These are phyloP conservation scores for Saturnispora kantuleensis DNA, from an alignment of 805 yeast species.

Conservation along the genomic window DNA sequence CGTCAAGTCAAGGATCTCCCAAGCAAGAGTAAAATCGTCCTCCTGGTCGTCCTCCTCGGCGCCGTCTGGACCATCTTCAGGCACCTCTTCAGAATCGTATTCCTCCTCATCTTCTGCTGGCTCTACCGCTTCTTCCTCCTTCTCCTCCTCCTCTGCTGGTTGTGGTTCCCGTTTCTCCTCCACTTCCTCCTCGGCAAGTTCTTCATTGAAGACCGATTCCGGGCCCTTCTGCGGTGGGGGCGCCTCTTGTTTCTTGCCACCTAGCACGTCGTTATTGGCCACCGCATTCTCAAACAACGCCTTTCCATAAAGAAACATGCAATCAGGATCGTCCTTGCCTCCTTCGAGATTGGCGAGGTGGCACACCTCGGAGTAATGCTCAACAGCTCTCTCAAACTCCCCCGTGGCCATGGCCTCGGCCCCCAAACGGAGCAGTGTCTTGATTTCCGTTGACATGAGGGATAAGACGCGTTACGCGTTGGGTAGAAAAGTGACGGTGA, in stretches of 20 bases:
- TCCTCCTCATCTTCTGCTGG: constrained; percentile 25
- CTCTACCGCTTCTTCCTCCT: constrained; percentile 21
- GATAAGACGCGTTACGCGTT: constrained; percentile 1
- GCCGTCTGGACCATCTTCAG: constrained; percentile 17
- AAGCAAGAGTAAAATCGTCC: constrained; percentile 75
- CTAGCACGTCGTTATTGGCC: constrained; percentile 64
- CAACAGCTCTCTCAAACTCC: constrained; percentile 59
- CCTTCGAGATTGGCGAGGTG: constrained; percentile 38
- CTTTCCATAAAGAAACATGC: constrained; percentile 67
- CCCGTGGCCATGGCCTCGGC: constrained; percentile 54
- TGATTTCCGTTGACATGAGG: constrained; percentile 31
- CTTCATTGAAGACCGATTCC: constrained; percentile 28
- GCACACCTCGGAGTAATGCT: constrained; percentile 66
- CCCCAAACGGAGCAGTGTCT: constrained; percentile 47
- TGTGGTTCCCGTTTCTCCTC: constrained; percentile 26
- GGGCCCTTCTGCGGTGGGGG: constrained; percentile 7
- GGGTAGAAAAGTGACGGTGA: background rate
- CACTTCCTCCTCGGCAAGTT: constrained; percentile 29
- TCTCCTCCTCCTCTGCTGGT: constrained; percentile 12
- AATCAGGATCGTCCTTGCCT: constrained; percentile 63
- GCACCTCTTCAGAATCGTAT: constrained; percentile 14
- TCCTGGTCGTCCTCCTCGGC: constrained; percentile 37
- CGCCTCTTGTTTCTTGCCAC: constrained; percentile 30
- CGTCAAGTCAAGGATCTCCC: constrained; percentile 78
- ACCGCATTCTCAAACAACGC: constrained; percentile 73